Base-by-base conservation (phyloP, 441 rosid species). In the Mallotus japonicus region DNA sequence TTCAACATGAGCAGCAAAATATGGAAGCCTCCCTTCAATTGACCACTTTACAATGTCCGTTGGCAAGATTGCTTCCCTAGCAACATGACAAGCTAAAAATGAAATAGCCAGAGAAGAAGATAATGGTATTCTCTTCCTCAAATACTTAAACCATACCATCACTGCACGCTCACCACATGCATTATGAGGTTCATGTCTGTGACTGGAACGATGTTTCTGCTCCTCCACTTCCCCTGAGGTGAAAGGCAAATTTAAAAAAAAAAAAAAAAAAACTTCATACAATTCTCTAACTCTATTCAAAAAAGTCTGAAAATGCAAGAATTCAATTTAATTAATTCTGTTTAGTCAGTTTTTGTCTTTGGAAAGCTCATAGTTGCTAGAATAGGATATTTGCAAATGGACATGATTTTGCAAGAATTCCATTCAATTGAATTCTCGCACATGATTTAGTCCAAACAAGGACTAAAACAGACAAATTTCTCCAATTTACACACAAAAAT, bases 21-120 rank as follows among this genome's bases (percentile, higher is more conserved):
- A 92, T 4, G 93, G 96, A 81, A 89, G 78, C 78, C 81, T 82
- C 77, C 95, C 98, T 82, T 86, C 89, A 47, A 78, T 42, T 6
- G 93, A 84, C 96, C 93, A 90, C 79, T 86, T 87, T 53, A 87
- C 79, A 20, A 93, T 68, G 44, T 92, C 93, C 2, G 92, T 85
- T 8, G 97, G 90, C 60, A 91, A 78, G 77, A 90, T 69, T 9
- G 95, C 78, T 76, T 87, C 89, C 79, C 95, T 85, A 24, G 83
- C 90, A 74, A 86, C 67, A 83, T 89, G 92, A 76, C 97, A 90
- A 70, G 90, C 92, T 74, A 90, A 81, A 77, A 84, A 89, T 56
- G 85, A 90, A 78, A 92, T 79, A 42, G 89, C 98, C 37, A 91
- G 67, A 65, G 95, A 82, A 67, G 70, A 84, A 67, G 90, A 80